These are phyloP conservation scores for Mariannaea sp. DNA, from an alignment of 2,329 filamentous ascomycete species.

Conservation along the genomic window DNA sequence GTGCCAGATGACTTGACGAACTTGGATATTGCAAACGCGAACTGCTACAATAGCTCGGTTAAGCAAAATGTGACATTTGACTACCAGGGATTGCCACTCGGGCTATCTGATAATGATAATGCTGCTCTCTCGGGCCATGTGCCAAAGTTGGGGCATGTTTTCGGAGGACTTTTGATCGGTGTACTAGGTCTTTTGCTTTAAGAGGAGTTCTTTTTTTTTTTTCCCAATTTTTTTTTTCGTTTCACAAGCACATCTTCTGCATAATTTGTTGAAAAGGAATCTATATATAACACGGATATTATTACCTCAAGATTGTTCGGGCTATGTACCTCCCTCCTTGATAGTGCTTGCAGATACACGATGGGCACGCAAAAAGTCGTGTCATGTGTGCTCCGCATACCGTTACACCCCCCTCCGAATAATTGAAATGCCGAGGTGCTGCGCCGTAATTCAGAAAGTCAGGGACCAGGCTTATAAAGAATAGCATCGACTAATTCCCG, in stretches of 20 bases:
- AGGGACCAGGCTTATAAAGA: not conserved
- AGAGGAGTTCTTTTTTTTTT: not conserved
- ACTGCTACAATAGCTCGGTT: slow-evolving; percentile 69
- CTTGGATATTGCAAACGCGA: slow-evolving; percentile 69
- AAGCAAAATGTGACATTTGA: slow-evolving; percentile 74
- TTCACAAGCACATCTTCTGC: no score
- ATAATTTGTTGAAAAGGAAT: not conserved
- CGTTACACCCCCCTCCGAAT: not conserved
- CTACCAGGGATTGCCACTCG: slow-evolving; percentile 63
- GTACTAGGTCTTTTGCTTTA: slow-evolving; percentile 32
- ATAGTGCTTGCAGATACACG: not conserved
- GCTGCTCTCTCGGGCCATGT: slow-evolving; percentile 34
- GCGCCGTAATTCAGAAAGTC: not conserved
- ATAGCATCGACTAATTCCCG: slow-evolving; percentile 2
- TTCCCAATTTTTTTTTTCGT: not conserved
- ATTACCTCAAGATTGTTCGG: no score
- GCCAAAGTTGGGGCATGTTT: slow-evolving; percentile 28
- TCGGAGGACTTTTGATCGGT: slow-evolving; percentile 27
- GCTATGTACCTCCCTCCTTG: no score
- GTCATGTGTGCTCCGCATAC: not conserved
- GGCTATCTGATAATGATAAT: slow-evolving; percentile 43
- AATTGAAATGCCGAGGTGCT: not conserved
- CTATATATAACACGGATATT: slow-evolving; percentile 2
- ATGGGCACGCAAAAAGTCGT: not conserved
- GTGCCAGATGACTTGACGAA: slow-evolving; percentile 69